Evolutionary conservation across 805 yeast genomes (phyloP).

Genomic region (Candida pseudoglaebosa): DNA sequence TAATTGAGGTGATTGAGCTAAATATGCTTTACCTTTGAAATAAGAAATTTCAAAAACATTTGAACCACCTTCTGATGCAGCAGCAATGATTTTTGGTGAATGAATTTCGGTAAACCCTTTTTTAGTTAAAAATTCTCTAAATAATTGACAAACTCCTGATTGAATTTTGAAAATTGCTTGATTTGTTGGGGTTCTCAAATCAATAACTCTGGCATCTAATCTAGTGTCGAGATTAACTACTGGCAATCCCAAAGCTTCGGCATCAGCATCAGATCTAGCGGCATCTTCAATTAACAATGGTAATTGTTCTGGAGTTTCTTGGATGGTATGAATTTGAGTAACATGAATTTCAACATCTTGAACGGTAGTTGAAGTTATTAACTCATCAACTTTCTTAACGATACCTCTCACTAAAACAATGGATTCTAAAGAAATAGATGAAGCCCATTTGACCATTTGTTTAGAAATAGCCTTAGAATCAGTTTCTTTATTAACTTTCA

Average conservation of each 20-base stretch:
- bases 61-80: conserved; percentile 97
- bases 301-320: conserved; percentile 86
- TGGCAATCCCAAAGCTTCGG: conserved; percentile 87
- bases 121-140: conserved; percentile 76
- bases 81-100: conserved; percentile 92
- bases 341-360: conserved; percentile 86
- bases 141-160: conserved; percentile 81
- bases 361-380: conserved; percentile 84
- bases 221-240: conserved; percentile 95
- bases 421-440: conserved; percentile 78
- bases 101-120: conserved; percentile 85
- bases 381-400: conserved; percentile 80
- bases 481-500: conserved; percentile 68
- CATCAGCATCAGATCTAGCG: conserved; percentile 88
- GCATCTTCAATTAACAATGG: conserved; percentile 98
- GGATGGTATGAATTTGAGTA: conserved; percentile 66
- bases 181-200: conserved; percentile 93
- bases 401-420: conserved; percentile 88
- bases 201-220: conserved; percentile 92
- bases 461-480: conserved; percentile 57
- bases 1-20: conserved; percentile 98
- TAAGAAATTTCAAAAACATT: conserved; percentile 92
- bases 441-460: conserved; percentile 96
- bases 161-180: conserved; percentile 95
- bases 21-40: conserved; percentile 86